Base-by-base conservation (phyloP, 768 basidiomycete species). In the Agaricus blazei region DNA sequence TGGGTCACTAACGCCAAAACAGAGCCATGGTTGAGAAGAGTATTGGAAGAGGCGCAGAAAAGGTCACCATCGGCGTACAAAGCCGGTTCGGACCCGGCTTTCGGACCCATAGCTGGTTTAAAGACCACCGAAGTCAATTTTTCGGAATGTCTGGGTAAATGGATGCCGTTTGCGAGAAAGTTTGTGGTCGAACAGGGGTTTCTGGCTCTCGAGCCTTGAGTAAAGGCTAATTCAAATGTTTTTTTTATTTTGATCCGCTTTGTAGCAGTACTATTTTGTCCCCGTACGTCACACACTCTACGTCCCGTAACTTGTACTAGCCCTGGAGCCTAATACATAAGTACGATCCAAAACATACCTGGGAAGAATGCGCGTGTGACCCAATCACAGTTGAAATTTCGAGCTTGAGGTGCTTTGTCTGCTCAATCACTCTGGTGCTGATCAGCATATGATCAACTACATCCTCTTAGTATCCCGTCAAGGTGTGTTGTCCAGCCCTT, bases 391-490 rank as follows among this genome's bases (percentile, higher is more conserved):
- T 19, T 19, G 19, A 19, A 19, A 19, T 19, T 19, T 19, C 19
- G 19, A 19, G 19, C 19, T 19, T n/a, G n/a, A n/a, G n/a, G 19
- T 19, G 19, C 19, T 19, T 19, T 34, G 7, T 8, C 34, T 34
- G 34, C 34, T 34, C 34, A 34, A 34, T 34, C 34, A 34, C 7
- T 4, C 7, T 34, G 19, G 19, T 19, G 11, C 34, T 34, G 7
- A 8, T 34, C 34, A 34, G 7, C 34, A 34, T 34, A 90, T 91
- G 87, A 88, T 97, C 73, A 90, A 88, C 75, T 98, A 96, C 77
- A 82, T 98, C 62, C 81, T 98, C 48, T 85, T 98, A 27, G 83
- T 98, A 49, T 97, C 94, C 40, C 83, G 93, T 55, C 95, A 98
- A 85, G 95, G 88, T 70, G 61, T 60, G 75, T 70, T 3, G 37